phyloP scores from a whole-genome alignment of 2,329 filamentous ascomycete species.

The Purpureocillium lavendulum region DNA sequence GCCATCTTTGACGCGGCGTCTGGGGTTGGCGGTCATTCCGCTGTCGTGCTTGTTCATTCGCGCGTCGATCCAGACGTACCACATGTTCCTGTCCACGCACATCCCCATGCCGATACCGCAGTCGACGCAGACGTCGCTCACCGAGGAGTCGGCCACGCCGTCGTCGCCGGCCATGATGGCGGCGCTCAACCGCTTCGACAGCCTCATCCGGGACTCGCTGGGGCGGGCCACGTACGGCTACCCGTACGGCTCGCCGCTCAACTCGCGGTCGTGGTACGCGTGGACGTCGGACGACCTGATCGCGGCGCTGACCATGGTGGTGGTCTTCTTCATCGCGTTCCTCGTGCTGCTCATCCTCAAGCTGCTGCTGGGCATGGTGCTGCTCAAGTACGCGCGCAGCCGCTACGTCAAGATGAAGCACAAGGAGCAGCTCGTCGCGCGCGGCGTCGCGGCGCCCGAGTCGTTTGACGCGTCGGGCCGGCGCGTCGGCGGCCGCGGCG shows the following conservation, averaged over 20 bases:
- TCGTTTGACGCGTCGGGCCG: constrained; percentile 63
- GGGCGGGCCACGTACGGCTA: constrained; percentile 64
- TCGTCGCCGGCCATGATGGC: constrained; percentile 69
- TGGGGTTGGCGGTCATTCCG: constrained; percentile 86
- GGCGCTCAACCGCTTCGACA: constrained; percentile 71
- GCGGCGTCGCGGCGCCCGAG: constrained; percentile 39
- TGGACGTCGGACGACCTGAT: constrained; percentile 67
- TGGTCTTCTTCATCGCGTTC: constrained; percentile 79
- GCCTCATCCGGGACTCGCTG: constrained; percentile 65
- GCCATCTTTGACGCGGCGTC: constrained; percentile 78
- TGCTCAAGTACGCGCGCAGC: constrained; percentile 70
- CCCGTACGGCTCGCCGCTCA: constrained; percentile 31
- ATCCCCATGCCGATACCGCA: constrained; percentile 64
- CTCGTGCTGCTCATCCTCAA: constrained; percentile 78
- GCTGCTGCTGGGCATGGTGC: constrained; percentile 77
- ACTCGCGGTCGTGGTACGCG: constrained; percentile 36
- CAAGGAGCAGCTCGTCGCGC: constrained; percentile 45
- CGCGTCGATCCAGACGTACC: constrained; percentile 89
- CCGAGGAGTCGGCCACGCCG: constrained; percentile 52
- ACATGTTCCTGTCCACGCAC: constrained; percentile 92
- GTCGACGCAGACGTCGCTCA: constrained; percentile 56
- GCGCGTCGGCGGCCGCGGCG: constrained; percentile 72
- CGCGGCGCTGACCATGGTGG: constrained; percentile 69
- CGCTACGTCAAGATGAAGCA: constrained; percentile 76
- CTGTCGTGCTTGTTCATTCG: constrained; percentile 93